Conservation (phyloP, 139 green algal species). For the Picochlorum costavermella region DNA sequence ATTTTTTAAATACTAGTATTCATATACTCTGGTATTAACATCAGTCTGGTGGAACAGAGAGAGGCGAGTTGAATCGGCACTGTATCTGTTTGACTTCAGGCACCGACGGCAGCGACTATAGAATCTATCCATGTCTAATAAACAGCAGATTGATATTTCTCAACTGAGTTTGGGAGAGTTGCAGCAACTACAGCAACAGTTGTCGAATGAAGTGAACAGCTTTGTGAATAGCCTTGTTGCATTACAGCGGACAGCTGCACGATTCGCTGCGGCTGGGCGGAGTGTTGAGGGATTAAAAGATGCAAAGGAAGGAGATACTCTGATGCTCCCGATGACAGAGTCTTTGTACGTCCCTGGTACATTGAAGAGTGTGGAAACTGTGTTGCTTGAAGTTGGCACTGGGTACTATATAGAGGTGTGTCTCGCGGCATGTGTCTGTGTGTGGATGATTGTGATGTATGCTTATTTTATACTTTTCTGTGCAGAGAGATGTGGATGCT, state of each 20-base stretch:
- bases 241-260: constrained; percentile 37
- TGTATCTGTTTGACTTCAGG: not conserved
- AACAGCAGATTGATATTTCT: constrained; percentile 15
- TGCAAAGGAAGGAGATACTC: constrained; percentile 55
- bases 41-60: too few species aligned
- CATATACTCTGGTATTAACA: too few species aligned
- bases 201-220: constrained; percentile 37
- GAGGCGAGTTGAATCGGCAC: not conserved
- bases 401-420: constrained; percentile 76
- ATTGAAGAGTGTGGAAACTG: constrained; percentile 54
- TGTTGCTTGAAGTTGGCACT: constrained; percentile 87
- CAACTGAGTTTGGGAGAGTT: constrained; percentile 15
- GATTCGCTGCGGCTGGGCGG: constrained; percentile 41
- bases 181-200: constrained; percentile 22
- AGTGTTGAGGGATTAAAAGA: constrained; percentile 40
- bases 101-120: not conserved
- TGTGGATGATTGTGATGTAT: not conserved
- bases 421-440: constrained; percentile 19
- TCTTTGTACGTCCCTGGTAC: constrained; percentile 78
- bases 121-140: not conserved
- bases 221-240: constrained; percentile 30
- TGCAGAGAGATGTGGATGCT: constrained; percentile 36
- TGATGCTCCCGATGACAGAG: constrained; percentile 81
- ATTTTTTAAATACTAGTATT: too few species aligned
- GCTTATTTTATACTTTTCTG: constrained; percentile 23